Percentiles rank a stretch among this genome's conserved stretches.
Conservation (phyloP, 768 basidiomycete species). For the Suillus lakei region DNA sequence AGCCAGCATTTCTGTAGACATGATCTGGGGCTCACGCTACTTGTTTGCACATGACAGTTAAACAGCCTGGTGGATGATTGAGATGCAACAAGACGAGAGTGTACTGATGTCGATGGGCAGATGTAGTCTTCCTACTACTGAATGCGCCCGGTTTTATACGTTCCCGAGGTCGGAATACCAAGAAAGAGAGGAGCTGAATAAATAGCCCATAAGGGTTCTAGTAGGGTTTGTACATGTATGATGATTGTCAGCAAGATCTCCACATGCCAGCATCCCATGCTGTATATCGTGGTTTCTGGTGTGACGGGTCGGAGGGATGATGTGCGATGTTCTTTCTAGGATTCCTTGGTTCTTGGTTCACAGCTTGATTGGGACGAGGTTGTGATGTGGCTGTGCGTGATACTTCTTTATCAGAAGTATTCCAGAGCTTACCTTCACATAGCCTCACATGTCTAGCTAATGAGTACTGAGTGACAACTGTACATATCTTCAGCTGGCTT, state of each 20-base stretch:
- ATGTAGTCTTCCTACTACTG: conserved; percentile 8
- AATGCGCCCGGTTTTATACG: conserved; percentile 33
- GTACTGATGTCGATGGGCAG: conserved; percentile 14
- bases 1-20: conserved; percentile 10
- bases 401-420: conserved; percentile 33
- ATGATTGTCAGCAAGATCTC: conserved; percentile 23
- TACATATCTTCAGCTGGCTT: conserved; percentile 1
- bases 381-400: conserved; percentile 35
- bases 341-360: conserved; percentile 17
- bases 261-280: conserved; percentile 29
- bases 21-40: conserved; percentile 61
- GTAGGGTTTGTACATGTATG: conserved; percentile 23
- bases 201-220: conserved; percentile 33
- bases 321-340: conserved; percentile 25
- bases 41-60: conserved; percentile 66
- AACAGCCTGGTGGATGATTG: conserved; percentile 1
- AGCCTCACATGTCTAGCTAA: background rate
- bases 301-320: conserved; percentile 19
- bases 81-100: conserved; percentile 2
- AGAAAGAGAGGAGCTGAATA: conserved; percentile 33
- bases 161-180: conserved; percentile 27
- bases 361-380: conserved; percentile 24
- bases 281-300: conserved; percentile 27
- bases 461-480: background rate
- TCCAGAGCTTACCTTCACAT: background rate